These are phyloP conservation scores for Cercospora beticola DNA, from an alignment of 2,329 filamentous ascomycete species.

Conservation along the genomic window DNA sequence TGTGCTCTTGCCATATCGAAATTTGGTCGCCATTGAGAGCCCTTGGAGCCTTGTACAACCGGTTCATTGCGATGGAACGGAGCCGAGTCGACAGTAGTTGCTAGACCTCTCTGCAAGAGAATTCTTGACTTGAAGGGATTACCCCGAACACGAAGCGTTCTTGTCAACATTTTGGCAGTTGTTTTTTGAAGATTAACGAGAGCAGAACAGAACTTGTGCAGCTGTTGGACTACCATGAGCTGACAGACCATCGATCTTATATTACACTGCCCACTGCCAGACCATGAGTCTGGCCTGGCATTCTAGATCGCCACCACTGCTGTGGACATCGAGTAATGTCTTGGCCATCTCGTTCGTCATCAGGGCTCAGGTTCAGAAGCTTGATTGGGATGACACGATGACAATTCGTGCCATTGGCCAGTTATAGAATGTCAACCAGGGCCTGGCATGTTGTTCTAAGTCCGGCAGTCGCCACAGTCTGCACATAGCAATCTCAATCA, in stretches of 20 bases:
- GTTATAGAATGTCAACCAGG: not conserved
- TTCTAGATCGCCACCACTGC: not conserved
- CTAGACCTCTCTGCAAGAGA: not conserved
- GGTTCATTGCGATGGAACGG: not conserved
- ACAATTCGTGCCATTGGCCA: not conserved
- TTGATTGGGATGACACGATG: not conserved
- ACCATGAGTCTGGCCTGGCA: not conserved
- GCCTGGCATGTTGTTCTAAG: not conserved
- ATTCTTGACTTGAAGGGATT: not conserved
- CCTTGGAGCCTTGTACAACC: not conserved
- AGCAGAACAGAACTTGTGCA: not conserved
- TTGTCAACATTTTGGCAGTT: not conserved
- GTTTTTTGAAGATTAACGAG: not conserved
- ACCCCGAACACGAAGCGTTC: not conserved
- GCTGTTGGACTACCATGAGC: not conserved
- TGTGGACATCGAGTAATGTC: not conserved
- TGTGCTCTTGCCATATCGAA: constrained; percentile 4
- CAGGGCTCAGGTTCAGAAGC: not conserved
- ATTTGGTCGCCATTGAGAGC: not conserved
- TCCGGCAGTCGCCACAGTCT: not conserved
- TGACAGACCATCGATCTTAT: not conserved
- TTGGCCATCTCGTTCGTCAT: not conserved
- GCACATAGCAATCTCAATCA: not conserved
- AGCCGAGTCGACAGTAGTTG: not conserved
- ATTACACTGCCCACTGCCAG: not conserved